Evolutionary conservation across 1,139 yeast species (phyloP), one percentile per base, ranked within the genome.

Genomic region (Pichia sp.): DNA sequence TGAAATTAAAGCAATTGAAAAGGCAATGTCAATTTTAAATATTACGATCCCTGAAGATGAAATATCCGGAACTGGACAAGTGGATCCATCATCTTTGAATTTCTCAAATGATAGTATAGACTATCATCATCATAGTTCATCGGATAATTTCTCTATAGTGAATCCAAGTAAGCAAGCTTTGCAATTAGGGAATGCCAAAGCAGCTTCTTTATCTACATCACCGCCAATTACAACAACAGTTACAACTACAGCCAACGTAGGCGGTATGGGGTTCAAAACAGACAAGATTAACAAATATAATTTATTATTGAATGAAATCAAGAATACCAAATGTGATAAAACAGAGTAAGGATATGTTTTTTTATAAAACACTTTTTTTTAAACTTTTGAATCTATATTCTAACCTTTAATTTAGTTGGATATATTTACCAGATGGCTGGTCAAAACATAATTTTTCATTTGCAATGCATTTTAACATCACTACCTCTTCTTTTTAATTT

Each of bases 1-100:
- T 48, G 72, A 68, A 49, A 48, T 65, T 2, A 40, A 48, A 11
- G 66, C 70, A 1, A 51, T 68, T 6, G 41, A 55, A 9, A 49
- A 59, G 33, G 69, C 66, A 4, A 43, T 65, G 35, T 43, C 31
- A 2, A 51, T 66, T 46, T 52, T 63, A 2, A 53, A 50, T 5
- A 36, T 47, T 26, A 30, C 33, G 4, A 7, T 44, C 6, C 39
- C 42, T 3, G n/a, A 30, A 7, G 11, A 10, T 8, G 35, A 41
- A 7, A 18, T 10, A 2, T 11, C 5, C 31, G 33, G 31, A 3
- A 32, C 3, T 18, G 37, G 30, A 18, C 11, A 42, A 10, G 10
- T 11, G 27, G 46, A 39, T 9, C 42, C 42, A 26, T 10, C 30
- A 5, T 38, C 34, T 8, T 33, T 38, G 5, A 39, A 39, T 33